Evolutionary conservation across 2,329 filamentous ascomycete genomes (phyloP).

Genomic region (Blastomyces emzantsi): DNA sequence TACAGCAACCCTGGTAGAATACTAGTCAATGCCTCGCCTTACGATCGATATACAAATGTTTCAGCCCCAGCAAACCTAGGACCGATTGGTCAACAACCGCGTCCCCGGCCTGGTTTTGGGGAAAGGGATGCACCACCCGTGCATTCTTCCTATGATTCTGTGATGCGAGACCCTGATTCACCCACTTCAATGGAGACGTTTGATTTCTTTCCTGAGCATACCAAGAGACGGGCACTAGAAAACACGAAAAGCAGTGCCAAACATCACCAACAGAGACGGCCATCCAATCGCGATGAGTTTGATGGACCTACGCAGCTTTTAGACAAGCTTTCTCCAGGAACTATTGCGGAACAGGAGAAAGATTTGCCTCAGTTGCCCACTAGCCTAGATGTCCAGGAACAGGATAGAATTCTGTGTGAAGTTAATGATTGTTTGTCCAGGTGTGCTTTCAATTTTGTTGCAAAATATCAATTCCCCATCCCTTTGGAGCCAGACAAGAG

Average conservation of each 20-base stretch:
- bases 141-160: conserved; percentile 25
- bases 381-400: conserved; percentile 72
- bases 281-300: conserved; percentile 80
- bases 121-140: conserved; percentile 27
- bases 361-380: conserved; percentile 75
- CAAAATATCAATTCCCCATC: conserved; percentile 84
- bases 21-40: conserved; percentile 22
- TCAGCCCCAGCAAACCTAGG: conserved; percentile 25
- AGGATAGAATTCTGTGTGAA: conserved; percentile 68
- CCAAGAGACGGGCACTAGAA: conserved; percentile 27
- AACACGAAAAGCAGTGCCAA: conserved; percentile 25
- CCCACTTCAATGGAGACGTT: conserved; percentile 26
- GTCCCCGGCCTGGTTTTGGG: conserved; percentile 24
- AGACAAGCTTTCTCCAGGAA: conserved; percentile 59
- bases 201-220: conserved; percentile 31
- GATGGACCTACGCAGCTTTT: conserved; percentile 79
- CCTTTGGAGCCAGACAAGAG: conserved; percentile 75
- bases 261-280: conserved; percentile 48
- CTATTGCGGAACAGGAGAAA: conserved; percentile 66
- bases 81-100: conserved; percentile 25
- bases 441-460: conserved; percentile 83
- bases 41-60: conserved; percentile 24
- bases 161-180: conserved; percentile 27
- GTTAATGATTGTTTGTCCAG: conserved; percentile 79
- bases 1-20: conserved; percentile 21